Evolutionary conservation across 345 rosid species (phyloP), one percentile per base, ranked within the genome.

Genomic region (Viola odorata): DNA sequence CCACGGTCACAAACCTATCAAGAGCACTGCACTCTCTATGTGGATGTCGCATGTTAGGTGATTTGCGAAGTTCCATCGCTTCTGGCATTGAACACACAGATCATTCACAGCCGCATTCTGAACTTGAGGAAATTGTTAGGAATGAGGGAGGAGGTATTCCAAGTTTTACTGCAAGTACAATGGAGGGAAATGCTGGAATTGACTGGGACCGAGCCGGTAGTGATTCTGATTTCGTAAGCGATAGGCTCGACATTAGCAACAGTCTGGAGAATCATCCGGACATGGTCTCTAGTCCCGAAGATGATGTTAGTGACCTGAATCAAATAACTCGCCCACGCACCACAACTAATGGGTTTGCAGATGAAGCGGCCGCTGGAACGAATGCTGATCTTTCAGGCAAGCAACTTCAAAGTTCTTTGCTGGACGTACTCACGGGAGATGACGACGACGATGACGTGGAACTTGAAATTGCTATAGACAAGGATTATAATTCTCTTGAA

Each of bases 1-100:
- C 76, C 51, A 83, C 86, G 0, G 80, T 86, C 65, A 38, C 60
- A 40, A 92, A 85, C 84, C 84, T 92, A 66, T 66, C 74, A 45
- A 85, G 76, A 66, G 69, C 91, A 44, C 72, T 89, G 78, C 70
- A 32, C 4, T 64, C 67, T 66, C 78, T 83, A 7, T 76, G 80
- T 54, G 66, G 75, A 55, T 23, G 57, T 53, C 71, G 71, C 61
- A 51, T 62, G 14, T 58, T 78, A 55, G 55, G 8, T 49, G 40
- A 40, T 41, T 59, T 23, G 3, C 23, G 68, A 17, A 38, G 63
- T 68, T 52, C 65, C 37, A 13, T n/a, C 60, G 42, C 51, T 61
- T 40, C 42, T 15, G 56, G 12, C 41, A 16, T 41, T 37, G 67
- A 55, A 63, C 61, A 39, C 16, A 39, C 67, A 1, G 37, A 40